Base-by-base conservation (phyloP, 2,329 filamentous ascomycete species). In the Cyanodermella asteris region DNA sequence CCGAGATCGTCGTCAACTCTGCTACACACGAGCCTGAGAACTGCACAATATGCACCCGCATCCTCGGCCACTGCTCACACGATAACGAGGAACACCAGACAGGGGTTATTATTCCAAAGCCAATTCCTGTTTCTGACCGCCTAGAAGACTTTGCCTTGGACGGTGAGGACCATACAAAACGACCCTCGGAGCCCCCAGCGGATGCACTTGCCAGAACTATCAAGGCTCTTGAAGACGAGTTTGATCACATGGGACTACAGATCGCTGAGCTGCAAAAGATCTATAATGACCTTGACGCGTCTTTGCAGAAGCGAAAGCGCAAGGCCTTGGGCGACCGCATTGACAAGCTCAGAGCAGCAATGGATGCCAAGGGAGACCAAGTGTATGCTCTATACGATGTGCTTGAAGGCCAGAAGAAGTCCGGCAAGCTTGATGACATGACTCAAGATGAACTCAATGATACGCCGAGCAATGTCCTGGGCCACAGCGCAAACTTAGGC, bases 341-440 rank as follows among this genome's bases (percentile, higher is more conserved):
- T 18, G 58, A 68, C 31, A 53, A 52, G 13, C 40, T 80, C 12
- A 51, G 73, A 20, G 58, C 59, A 31, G 59, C 63, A 26, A 63
- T 80, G 13, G 72, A 81, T 38, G 59, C 62, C 39, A 80, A 82
- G 47, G 67, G 69, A 14, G 72, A 76, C 32, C 74, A 82, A 45
- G 70, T 91, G 20, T 90, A 91, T 48, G 63, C 66, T 20, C 55
- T 91, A 9, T 77, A 82, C 37, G 80, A 91, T 43, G 77, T 87
- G 1, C 56, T 87, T 1, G 77, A 84, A 46, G 76, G 72, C 5
- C 75, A 82, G 43, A 77, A 74, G 50, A 56, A 56, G 17, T 58
- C 59, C 3, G 67, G 67, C 0, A 61, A 66, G 38, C n/a, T n/a
- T n/a, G n/a, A n/a, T n/a, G 56, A 61, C 34, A 70, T 74, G 59